Conservation (phyloP, 208 protist species). For the Trypanosomatidae sp. region DNA sequence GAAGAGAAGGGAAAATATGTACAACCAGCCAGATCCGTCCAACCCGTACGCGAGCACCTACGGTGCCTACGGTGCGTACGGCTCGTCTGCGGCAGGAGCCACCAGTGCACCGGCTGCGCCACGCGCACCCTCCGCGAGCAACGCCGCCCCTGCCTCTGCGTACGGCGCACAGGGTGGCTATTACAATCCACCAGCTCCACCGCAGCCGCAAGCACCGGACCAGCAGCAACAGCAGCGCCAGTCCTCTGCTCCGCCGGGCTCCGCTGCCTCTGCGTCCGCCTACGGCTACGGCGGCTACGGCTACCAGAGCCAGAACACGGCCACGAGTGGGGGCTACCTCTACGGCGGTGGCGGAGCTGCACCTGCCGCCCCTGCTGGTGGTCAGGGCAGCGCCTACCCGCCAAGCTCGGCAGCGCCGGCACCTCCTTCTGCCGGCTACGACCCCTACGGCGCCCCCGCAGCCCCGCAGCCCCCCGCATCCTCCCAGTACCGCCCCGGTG, state of each 20-base stretch:
- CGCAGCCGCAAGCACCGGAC: too few relatives aligned
- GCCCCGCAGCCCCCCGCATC: slow-evolving; percentile 1
- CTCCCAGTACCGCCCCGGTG: too few relatives aligned
- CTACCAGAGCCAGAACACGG: neutral
- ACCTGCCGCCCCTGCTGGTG: too few relatives aligned
- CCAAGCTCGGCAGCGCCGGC: slow-evolving; percentile 21
- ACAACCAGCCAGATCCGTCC: slow-evolving; percentile 12
- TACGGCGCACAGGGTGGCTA: too few relatives aligned
- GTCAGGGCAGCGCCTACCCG: too few relatives aligned
- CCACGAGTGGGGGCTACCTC: slow-evolving; percentile 14
- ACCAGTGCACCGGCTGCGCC: neutral
- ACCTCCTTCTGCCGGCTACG: neutral
- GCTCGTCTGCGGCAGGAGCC: slow-evolving; percentile 1
- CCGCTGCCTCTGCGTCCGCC: neutral
- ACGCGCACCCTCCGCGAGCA: too few relatives aligned
- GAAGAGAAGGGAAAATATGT: too few relatives aligned
- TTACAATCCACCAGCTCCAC: slow-evolving; percentile 7
- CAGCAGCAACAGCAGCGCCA: too few relatives aligned
- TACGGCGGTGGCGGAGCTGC: slow-evolving; percentile 25
- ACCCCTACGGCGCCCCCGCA: neutral
- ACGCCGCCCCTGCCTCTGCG: too few relatives aligned
- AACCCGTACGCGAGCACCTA: slow-evolving; percentile 29
- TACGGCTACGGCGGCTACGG: slow-evolving; percentile 7
- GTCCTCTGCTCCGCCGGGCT: too few relatives aligned
- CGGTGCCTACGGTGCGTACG: slow-evolving; percentile 29